These are phyloP conservation scores for Apophysomyces variabilis DNA, from an alignment of 371 early-diverging fungal species.

Conservation along the genomic window DNA sequence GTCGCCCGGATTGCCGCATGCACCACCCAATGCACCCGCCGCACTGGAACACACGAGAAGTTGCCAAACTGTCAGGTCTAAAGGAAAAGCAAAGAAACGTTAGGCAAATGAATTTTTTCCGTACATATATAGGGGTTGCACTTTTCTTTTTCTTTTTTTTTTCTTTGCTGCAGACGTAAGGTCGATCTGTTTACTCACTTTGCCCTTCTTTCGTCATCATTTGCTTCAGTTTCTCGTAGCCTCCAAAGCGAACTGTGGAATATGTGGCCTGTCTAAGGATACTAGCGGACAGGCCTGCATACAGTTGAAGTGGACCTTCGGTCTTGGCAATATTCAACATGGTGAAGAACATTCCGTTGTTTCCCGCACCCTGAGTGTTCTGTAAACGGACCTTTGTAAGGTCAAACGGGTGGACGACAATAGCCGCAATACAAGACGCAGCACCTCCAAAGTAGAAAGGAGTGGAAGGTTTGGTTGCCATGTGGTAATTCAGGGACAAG, in stretches of 20 bases:
- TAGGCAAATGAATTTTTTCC: not conserved
- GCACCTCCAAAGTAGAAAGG: conserved; percentile 64
- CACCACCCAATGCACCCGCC: conserved; percentile 70
- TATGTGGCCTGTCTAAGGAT: conserved; percentile 73
- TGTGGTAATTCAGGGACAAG: not conserved
- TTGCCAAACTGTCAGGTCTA: conserved; percentile 47
- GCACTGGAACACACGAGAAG: conserved; percentile 55
- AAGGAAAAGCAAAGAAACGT: not conserved
- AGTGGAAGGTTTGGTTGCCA: conserved; percentile 27
- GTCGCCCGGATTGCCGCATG: conserved; percentile 79
- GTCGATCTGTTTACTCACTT: conserved; percentile 17
- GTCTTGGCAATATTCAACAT: conserved; percentile 35
- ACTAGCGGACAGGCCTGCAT: conserved; percentile 66
- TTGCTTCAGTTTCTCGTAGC: conserved; percentile 62
- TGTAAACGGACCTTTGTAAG: conserved; percentile 74
- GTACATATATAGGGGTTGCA: not conserved
- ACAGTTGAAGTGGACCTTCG: conserved; percentile 54
- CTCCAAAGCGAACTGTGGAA: conserved; percentile 70
- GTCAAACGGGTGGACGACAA: conserved; percentile 73
- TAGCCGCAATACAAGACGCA: conserved; percentile 63
- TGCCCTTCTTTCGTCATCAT: conserved; percentile 35
- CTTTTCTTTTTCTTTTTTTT: too few species aligned
- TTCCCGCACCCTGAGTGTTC: conserved; percentile 42
- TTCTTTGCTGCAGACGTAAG: not conserved
- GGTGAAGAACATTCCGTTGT: conserved; percentile 43